These are phyloP conservation scores for Trypanosoma melophagium DNA, from an alignment of 208 protist genomes.

Conservation along the genomic window DNA sequence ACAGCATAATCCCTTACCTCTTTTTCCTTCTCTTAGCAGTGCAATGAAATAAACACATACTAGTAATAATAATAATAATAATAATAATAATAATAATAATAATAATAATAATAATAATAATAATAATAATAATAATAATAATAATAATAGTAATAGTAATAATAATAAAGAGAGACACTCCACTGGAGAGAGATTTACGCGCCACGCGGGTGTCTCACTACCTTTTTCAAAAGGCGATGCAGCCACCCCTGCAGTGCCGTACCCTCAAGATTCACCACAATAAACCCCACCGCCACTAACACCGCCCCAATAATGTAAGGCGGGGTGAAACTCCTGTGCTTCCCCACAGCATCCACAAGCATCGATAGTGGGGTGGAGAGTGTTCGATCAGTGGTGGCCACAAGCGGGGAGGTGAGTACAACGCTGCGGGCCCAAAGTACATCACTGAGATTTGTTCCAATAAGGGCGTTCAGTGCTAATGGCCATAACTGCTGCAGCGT, in stretches of 20 bases:
- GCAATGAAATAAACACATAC: too few relatives aligned
- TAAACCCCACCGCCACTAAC: constrained; percentile 74
- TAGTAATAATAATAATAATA: too few relatives aligned
- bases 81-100: too few relatives aligned
- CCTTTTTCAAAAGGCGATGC: constrained; percentile 10
- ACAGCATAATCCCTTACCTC: too few relatives aligned
- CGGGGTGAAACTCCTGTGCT: constrained; percentile 39
- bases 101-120: too few relatives aligned
- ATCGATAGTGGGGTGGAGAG: constrained; percentile 90
- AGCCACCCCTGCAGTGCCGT: not conserved
- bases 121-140: too few relatives aligned
- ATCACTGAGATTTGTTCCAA: constrained; percentile 91
- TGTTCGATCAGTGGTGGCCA: constrained; percentile 87
- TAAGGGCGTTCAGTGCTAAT: constrained; percentile 78
- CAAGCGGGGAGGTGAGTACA: constrained; percentile 85
- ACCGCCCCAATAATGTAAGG: constrained; percentile 74
- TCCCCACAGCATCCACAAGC: constrained; percentile 73
- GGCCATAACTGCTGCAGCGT: constrained; percentile 57
- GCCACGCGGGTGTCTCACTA: not conserved
- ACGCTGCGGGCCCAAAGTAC: constrained; percentile 90
- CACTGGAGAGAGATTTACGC: too few relatives aligned
- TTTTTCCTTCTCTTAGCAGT: too few relatives aligned
- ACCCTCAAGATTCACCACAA: constrained; percentile 65
- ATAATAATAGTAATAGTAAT: too few relatives aligned
- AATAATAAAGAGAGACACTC: too few relatives aligned